A percentile compares a stretch with the other conserved stretches of the same genome.
Evolutionary conservation across 2,329 filamentous ascomycete species (phyloP).

Genomic region (Curvularia sp.): DNA sequence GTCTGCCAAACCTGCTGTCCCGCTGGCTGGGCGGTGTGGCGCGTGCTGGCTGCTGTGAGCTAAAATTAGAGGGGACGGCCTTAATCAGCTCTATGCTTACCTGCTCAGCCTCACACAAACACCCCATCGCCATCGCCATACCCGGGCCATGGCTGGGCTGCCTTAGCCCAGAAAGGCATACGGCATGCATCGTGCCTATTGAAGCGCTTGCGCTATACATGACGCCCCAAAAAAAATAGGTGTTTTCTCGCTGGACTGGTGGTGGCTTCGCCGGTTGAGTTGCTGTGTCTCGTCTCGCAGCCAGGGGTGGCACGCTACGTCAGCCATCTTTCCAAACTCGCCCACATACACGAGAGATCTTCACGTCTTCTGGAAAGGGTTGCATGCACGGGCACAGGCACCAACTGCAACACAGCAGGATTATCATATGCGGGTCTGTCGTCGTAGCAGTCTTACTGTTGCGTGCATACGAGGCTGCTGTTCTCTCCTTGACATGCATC

Average conservation of each 20-base stretch:
- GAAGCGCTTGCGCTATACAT: too few species aligned
- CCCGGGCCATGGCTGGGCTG: background rate
- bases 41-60: slow-evolving; percentile 23
- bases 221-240: background rate
- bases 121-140: slow-evolving; percentile 11
- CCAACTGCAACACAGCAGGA: slow-evolving; percentile 8
- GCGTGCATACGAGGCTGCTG: background rate
- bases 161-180: background rate
- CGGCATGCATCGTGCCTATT: background rate
- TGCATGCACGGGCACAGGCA: slow-evolving; percentile 10
- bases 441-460: slow-evolving; percentile 1
- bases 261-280: background rate
- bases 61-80: slow-evolving; percentile 33
- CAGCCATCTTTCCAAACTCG: slow-evolving; percentile 14
- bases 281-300: slow-evolving; percentile 6
- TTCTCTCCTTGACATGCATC: background rate
- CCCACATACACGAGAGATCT: slow-evolving; percentile 18
- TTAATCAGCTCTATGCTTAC: slow-evolving; percentile 28
- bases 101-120: slow-evolving; percentile 38
- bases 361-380: slow-evolving; percentile 7
- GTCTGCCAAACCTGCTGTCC: background rate
- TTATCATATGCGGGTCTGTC: background rate
- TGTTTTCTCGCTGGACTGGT: background rate
- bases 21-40: slow-evolving; percentile 21
- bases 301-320: slow-evolving; percentile 22